Evolutionary conservation across 208 protist genomes (phyloP).

Genomic region (Vickermania ingenoplastis): DNA sequence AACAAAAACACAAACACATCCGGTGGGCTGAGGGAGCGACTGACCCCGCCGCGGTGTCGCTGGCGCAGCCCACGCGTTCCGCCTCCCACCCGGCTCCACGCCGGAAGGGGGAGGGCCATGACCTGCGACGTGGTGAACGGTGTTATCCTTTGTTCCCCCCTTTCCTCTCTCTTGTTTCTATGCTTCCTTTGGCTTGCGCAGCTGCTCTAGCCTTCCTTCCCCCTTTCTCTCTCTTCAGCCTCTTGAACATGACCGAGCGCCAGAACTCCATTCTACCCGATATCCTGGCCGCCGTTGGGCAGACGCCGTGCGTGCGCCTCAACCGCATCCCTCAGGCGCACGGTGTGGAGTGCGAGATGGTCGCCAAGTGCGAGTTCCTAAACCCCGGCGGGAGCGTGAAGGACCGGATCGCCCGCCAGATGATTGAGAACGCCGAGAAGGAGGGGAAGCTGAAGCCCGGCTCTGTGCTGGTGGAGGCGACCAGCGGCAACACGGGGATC

Average conservation of each 20-base stretch:
- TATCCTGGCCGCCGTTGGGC: conserved; percentile 74
- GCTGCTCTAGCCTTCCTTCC: no score
- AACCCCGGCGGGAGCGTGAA: conserved; percentile 95
- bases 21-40: no score
- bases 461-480: conserved; percentile 95
- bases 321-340: conserved; percentile 69
- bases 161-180: no score
- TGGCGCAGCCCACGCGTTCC: no score
- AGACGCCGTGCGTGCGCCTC: conserved; percentile 84
- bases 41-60: no score
- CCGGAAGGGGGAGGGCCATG: no score
- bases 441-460: conserved; percentile 88
- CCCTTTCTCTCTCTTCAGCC: no score
- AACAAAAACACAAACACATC: no score
- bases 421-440: conserved; percentile 93
- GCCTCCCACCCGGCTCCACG: no score
- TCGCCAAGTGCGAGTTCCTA: conserved; percentile 90
- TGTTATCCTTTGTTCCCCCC: no score
- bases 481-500: conserved; percentile 95
- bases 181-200: no score
- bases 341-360: conserved; percentile 77
- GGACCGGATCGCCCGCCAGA: conserved; percentile 95
- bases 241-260: conserved; percentile 7
- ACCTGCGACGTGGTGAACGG: no score
- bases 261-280: conserved; percentile 18